Evolutionary conservation across 495 filamentous ascomycete genomes (phyloP).

Genomic region (Schizothecium vesticola): DNA sequence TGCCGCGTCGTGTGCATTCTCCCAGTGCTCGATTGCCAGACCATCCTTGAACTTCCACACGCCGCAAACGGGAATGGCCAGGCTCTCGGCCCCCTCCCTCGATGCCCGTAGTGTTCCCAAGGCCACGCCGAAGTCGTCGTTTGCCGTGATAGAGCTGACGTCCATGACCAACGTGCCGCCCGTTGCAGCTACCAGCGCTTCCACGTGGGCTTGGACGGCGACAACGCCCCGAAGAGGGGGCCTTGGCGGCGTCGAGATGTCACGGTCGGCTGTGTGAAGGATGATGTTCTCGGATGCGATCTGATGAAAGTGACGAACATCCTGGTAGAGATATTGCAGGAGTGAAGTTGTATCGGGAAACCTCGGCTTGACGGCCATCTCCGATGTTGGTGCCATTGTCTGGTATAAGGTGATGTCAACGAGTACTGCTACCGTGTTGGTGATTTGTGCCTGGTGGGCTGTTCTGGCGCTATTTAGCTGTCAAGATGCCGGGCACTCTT

Average conservation of each 20-base stretch:
- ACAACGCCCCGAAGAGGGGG: constrained; percentile 14
- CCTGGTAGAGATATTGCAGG: constrained; percentile 19
- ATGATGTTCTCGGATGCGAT: constrained; percentile 15
- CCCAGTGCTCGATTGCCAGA: constrained; percentile 25
- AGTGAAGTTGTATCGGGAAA: constrained; percentile 7
- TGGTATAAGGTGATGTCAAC: neutral
- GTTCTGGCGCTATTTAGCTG: too few relatives aligned
- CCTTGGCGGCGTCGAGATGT: constrained; percentile 8
- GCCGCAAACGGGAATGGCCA: constrained; percentile 24
- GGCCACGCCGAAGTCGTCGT: constrained; percentile 20
- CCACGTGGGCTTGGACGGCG: constrained; percentile 22
- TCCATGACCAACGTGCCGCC: constrained; percentile 23
- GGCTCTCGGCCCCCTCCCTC: neutral
- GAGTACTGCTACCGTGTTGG: neutral
- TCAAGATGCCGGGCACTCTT: too few relatives aligned
- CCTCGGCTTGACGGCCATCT: neutral
- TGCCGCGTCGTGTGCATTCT: constrained; percentile 14
- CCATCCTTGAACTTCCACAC: constrained; percentile 24
- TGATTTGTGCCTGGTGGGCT: neutral
- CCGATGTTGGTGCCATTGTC: neutral
- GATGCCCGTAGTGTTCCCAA: constrained; percentile 16
- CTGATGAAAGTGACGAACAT: constrained; percentile 19
- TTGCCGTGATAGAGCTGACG: constrained; percentile 15
- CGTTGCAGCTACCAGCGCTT: constrained; percentile 18
- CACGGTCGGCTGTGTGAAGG: constrained; percentile 22